Conservation (phyloP, 768 basidiomycete genomes). For the Terana coerulea region DNA sequence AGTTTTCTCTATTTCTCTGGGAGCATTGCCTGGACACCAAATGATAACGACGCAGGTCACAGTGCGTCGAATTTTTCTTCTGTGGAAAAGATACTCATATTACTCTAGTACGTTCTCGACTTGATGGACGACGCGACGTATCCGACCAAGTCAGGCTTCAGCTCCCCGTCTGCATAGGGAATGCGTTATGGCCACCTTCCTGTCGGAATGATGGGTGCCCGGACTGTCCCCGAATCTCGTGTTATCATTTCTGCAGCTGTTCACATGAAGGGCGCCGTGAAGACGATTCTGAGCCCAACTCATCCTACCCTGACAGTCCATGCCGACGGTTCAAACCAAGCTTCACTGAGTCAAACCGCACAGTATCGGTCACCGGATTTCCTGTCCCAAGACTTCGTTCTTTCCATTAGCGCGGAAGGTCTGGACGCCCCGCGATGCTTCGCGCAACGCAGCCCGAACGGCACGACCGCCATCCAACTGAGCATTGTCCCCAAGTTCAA, state of each 20-base stretch:
- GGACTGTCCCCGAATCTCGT: conserved; percentile 25
- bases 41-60: conserved; percentile 39
- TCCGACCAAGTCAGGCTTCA: conserved; percentile 48
- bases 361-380: conserved; percentile 37
- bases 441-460: conserved; percentile 37
- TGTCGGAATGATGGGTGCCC: conserved; percentile 29
- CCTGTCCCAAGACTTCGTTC: conserved; percentile 46
- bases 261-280: conserved; percentile 45
- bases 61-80: conserved; percentile 27
- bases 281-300: conserved; percentile 36
- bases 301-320: conserved; percentile 37
- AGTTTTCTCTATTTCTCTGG: conserved; percentile 61
- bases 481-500: conserved; percentile 52
- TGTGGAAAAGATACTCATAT: background rate
- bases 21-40: conserved; percentile 42
- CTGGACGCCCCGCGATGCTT: conserved; percentile 55
- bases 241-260: conserved; percentile 42
- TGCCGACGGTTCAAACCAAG: conserved; percentile 32
- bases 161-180: conserved; percentile 45
- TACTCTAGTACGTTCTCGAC: conserved; percentile 12
- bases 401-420: conserved; percentile 44
- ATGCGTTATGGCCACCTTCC: conserved; percentile 49
- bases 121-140: conserved; percentile 29
- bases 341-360: conserved; percentile 37
- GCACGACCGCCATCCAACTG: conserved; percentile 47